A percentile compares a stretch with the other conserved stretches of the same genome.
phyloP scores from a whole-genome alignment of 2,329 filamentous ascomycete species.

The Aureobasidium uvarum region DNA sequence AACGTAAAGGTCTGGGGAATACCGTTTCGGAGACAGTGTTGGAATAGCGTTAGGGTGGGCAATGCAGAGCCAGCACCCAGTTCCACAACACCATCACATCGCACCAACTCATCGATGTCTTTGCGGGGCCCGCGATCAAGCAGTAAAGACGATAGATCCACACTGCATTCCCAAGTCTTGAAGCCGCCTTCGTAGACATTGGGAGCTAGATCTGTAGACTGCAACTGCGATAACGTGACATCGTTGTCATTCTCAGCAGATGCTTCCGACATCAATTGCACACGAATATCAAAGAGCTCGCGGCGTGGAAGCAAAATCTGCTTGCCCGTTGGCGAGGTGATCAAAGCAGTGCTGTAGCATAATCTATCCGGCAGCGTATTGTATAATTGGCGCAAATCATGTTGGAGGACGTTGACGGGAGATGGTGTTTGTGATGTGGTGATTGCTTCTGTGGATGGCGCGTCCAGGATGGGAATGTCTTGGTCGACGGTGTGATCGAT shows the following conservation, averaged over 20 bases:
- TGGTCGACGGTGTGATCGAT: constrained; percentile 49
- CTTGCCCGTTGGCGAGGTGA: constrained; percentile 59
- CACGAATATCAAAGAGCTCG: constrained; percentile 76
- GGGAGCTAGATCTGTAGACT: constrained; percentile 71
- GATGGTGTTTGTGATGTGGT: constrained; percentile 11
- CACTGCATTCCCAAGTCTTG: constrained; percentile 85
- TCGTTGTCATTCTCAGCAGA: constrained; percentile 43
- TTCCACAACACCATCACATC: constrained; percentile 55
- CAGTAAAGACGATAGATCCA: constrained; percentile 70
- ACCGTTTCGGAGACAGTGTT: constrained; percentile 55
- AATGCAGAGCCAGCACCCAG: constrained; percentile 77
- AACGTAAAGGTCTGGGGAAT: constrained; percentile 60
- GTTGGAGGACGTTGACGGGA: constrained; percentile 34
- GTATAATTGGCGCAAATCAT: constrained; percentile 44
- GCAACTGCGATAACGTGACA: constrained; percentile 61
- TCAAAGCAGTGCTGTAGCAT: constrained; percentile 62
- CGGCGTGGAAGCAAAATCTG: constrained; percentile 63
- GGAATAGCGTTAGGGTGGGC: constrained; percentile 68
- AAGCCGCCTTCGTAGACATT: constrained; percentile 85
- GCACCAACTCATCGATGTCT: constrained; percentile 50
- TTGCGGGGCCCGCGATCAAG: constrained; percentile 51
- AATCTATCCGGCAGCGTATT: constrained; percentile 68
- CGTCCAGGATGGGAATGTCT: constrained; percentile 25
- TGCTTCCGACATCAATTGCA: constrained; percentile 74
- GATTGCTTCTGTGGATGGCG: neutral